Percentiles rank a stretch among this genome's conserved stretches.
These are phyloP conservation scores for Phytophthora capsici DNA, from an alignment of 352 stramenopile genomes.

Conservation along the genomic window DNA sequence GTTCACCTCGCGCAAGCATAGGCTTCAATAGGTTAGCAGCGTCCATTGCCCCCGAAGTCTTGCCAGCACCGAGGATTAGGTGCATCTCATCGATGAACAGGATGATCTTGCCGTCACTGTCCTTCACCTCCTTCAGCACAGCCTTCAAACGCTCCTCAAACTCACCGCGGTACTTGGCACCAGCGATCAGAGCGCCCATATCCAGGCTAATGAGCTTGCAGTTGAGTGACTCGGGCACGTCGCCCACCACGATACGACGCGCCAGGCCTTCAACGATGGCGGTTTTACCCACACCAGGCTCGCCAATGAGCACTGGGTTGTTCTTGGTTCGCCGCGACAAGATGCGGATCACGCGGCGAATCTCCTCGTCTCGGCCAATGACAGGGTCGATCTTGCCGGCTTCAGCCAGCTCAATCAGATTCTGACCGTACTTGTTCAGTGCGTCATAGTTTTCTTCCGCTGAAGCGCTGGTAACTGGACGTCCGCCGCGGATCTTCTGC, in stretches of 20 bases:
- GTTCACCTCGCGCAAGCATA: constrained; percentile 95
- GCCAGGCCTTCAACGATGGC: constrained; percentile 96
- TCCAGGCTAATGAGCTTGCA: constrained; percentile 94
- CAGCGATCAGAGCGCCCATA: constrained; percentile 96
- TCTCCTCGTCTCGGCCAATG: constrained; percentile 98
- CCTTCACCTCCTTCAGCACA: constrained; percentile 94
- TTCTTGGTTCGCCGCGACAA: constrained; percentile 97
- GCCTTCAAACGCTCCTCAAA: constrained; percentile 98
- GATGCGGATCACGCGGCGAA: constrained; percentile 96
- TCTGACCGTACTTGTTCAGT: constrained; percentile 95
- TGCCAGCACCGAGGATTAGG: constrained; percentile 95
- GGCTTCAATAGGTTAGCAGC: constrained; percentile 98
- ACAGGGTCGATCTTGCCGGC: constrained; percentile 98
- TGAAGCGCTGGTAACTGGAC: constrained; percentile 74
- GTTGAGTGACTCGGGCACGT: constrained; percentile 95
- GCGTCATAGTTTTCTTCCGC: constrained; percentile 94
- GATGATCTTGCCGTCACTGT: constrained; percentile 96
- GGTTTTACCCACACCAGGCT: constrained; percentile 98
- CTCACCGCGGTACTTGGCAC: constrained; percentile 98
- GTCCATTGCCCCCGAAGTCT: constrained; percentile 94
- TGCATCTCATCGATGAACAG: constrained; percentile 99
- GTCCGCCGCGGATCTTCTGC: constrained; percentile 62
- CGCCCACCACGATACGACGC: constrained; percentile 95
- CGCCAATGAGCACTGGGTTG: constrained; percentile 96
- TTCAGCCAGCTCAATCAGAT: constrained; percentile 93